Base-by-base conservation (phyloP, 2,329 filamentous ascomycete species). In the Penicillium sp. region DNA sequence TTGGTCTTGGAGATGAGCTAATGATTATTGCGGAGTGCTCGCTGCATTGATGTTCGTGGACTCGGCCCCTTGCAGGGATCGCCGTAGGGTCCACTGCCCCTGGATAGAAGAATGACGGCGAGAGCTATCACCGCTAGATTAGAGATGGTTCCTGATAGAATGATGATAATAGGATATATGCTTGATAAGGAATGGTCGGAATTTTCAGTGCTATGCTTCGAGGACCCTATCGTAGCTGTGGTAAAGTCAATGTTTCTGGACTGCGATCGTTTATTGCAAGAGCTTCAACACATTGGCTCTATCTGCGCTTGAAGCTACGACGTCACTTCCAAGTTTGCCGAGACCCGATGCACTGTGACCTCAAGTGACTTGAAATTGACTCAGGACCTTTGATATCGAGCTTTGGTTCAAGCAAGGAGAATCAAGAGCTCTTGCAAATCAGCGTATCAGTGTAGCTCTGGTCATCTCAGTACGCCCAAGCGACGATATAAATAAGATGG, bases 341-440 rank as follows among this genome's bases (percentile, higher is more conserved):
- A 16, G 3, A 33, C 16, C 13, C n/a, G 19, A 54, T 57, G 59
- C 56, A 59, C 43, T 31, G 51, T 59, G 59, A 61, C 51, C 54
- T 59, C 53, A 54, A 46, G 14, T 31, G 16, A 35, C 29, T n/a
- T 33, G 8, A 43, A 24, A 1, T 52, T 44, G 27, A 48, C 45
- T 55, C 35, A 27, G 21, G 27, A 24, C 14, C 13, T 19, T 19
- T 19, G 26, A 3, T 10, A 11, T 19, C 7, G 26, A 24, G 16
- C 13, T 24, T 53, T 22, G 10, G 16, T 6, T 4, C 7, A 53
- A 46, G 50, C 43, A 53, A 53, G 50, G 50, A 53, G 50, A 8
- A 19, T 7, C 10, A 9, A 33, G 24, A 26, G 43, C 26, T 37
- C 31, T 29, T 35, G 42, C 19, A 21, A 22, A 4, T 14, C 19